Percentiles rank a stretch among this genome's conserved stretches.
Evolutionary conservation across 108 stramenopile genomes (phyloP).

Genomic region (Chaetoceros muelleri): DNA sequence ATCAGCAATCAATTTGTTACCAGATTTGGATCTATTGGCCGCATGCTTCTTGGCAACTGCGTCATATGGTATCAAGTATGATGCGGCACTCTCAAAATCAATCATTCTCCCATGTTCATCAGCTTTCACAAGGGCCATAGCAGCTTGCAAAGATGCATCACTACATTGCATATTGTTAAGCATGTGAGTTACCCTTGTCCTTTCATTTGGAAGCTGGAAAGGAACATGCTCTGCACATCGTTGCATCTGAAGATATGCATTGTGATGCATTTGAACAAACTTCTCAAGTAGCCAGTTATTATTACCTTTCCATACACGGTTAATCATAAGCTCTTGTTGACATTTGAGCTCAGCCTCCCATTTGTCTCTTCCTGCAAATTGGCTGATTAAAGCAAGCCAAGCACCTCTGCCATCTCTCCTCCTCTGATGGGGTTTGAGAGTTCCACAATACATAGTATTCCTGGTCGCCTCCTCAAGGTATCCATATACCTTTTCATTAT

Average conservation of each 20-base stretch:
- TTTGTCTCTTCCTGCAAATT: conserved; percentile 17
- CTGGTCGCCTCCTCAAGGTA: conserved; percentile 16
- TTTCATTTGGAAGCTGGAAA: conserved; percentile 13
- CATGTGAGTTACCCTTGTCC: conserved; percentile 5
- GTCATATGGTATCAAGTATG: conserved; percentile 7
- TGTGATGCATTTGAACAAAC: conserved; percentile 8
- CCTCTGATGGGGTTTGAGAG: conserved; percentile 2
- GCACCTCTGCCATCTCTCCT: conserved; percentile 17
- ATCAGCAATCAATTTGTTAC: no score
- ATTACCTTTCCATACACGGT: conserved; percentile 9
- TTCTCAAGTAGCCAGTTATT: neutral
- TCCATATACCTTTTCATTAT: no score
- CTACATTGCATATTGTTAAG: conserved; percentile 1
- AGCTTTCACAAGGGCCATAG: conserved; percentile 6
- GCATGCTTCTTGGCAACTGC: conserved; percentile 5
- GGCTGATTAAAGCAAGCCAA: conserved; percentile 11
- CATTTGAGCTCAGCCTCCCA: conserved; percentile 9
- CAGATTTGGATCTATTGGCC: no score
- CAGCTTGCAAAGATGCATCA: conserved; percentile 13
- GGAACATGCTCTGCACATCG: no score
- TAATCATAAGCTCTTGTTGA: conserved; percentile 4
- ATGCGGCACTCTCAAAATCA: conserved; percentile 5
- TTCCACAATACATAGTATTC: conserved; percentile 4
- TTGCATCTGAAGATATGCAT: no score
- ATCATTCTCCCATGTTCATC: conserved; percentile 7